A percentile compares a stretch with the other conserved stretches of the same genome.
Conservation (phyloP, 2,329 filamentous ascomycete genomes). For the Claviceps pazoutovae region DNA sequence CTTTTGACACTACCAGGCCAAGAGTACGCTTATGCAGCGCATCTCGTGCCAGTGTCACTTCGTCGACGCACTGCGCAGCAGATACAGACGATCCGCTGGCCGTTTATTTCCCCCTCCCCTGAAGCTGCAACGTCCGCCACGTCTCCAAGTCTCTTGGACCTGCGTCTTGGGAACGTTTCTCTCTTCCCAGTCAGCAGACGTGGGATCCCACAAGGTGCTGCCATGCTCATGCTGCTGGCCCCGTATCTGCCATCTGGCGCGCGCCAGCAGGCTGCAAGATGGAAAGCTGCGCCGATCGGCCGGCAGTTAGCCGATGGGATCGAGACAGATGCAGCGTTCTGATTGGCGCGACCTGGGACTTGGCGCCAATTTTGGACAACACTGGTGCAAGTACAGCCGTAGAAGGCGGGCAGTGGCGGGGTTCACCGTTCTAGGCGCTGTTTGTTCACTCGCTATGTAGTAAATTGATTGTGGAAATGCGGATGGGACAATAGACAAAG, state of each 20-base stretch:
- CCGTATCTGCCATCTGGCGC: background rate
- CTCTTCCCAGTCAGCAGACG: too few relatives aligned
- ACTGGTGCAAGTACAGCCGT: background rate
- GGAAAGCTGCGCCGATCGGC: conserved; percentile 1
- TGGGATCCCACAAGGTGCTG: too few relatives aligned
- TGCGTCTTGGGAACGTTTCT: too few relatives aligned
- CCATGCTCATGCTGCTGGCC: conserved; percentile 1
- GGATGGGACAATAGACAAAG: too few relatives aligned
- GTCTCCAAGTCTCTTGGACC: too few relatives aligned
- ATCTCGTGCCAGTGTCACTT: conserved; percentile 1
- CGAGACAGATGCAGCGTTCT: background rate
- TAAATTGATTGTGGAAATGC: too few relatives aligned
- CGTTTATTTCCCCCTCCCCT: background rate
- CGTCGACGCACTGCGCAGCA: background rate
- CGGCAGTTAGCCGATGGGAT: conserved; percentile 3
- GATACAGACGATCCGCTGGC: background rate
- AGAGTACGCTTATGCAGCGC: background rate
- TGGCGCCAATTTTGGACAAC: conserved; percentile 3
- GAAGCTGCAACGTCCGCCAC: too few relatives aligned
- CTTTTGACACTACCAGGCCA: background rate
- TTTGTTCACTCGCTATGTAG: too few relatives aligned
- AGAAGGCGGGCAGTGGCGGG: background rate
- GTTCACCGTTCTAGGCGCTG: too few relatives aligned
- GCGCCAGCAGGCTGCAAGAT: background rate
- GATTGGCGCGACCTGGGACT: conserved; percentile 3